Base-by-base conservation (phyloP, 208 protist genomes). In the Angomonas deanei region DNA sequence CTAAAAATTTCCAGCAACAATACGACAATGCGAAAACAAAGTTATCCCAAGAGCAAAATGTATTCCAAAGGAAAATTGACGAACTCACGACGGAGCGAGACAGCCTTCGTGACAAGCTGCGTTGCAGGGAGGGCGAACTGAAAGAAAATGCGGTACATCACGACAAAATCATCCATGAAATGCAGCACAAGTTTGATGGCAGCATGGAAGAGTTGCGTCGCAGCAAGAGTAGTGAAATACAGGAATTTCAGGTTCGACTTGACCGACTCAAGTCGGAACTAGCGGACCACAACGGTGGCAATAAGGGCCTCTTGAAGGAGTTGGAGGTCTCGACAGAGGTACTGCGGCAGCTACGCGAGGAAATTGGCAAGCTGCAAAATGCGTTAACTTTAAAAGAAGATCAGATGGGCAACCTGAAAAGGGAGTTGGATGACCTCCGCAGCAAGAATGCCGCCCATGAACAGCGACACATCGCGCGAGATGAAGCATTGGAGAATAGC, bases 121-220 rank as follows among this genome's bases (percentile, higher is more conserved):
- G 74, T 19, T 76, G 82, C 52, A 75, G 70, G 60, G 81, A 86
- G 53, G 79, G 86, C 60, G 76, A 79, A 24, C 28, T 61, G 39
- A 76, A 81, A 23, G 59, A 66, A 10, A 33, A 61, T 1, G 34
- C 59, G 58, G 24, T 81, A 5, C 60, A 73, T 21, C 76, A 91
- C 57, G 52, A 71, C 23, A 76, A 74, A 42, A 72, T 73, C 49
- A 1, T 86, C 15, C 66, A 83, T 38, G 80, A 86, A 57, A 0
- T 76, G 31, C 66, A 70, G 60, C 68, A 76, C 59, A 61, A 66
- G 4, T 48, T 64, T 27, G 78, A 58, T 8, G 61, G 50, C n/a
- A 63, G 74, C 0, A 13, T 76, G 0, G 72, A 76, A 39, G 74
- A 77, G 3, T 34, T 68, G 64, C 69, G 76, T 1, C 69, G 66